Evolutionary conservation across 2,329 filamentous ascomycete genomes (phyloP), one percentile per base, ranked within the genome.

Genomic region (Calonectria pteridis): DNA sequence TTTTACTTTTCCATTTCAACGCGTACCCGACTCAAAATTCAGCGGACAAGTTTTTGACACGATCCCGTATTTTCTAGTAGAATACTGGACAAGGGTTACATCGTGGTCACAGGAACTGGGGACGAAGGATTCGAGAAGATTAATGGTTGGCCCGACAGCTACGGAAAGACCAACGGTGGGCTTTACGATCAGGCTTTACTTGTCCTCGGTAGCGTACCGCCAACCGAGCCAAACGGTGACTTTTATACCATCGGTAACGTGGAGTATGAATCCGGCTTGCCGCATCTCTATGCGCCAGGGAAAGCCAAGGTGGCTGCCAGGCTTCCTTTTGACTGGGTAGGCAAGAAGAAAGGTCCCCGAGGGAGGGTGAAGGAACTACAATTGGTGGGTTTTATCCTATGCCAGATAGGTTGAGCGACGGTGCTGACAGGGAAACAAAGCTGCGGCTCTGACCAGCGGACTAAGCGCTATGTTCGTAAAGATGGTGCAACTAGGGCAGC

Each of bases 341-440:
- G 33, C 18, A 43, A 6, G 13, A 0, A n/a, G 43, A 1, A 46
- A 46, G n/a, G 1, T 23, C 6, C 1, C 9, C 10, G 2, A 3
- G n/a, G n/a, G n/a, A n/a, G n/a, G n/a, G n/a, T n/a, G n/a, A n/a
- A 6, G 43, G 43, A 20, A 46, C 7, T 13, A 23, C 43, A 13
- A 23, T 46, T 20, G 43, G 43, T 46, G 23, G 6, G 43, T 11
- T 13, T 2, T 1, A 23, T 13, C 0, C n/a, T n/a, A 13, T 3
- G 13, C 11, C 0, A 6, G n/a, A 9, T 4, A 23, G 0, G n/a
- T 6, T 2, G 4, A 4, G 11, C 1, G 4, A 23, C 20, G 23
- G 5, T 10, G 43, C 43, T 46, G 23, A 46, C 43, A 13, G 11
- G 13, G 5, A 10, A 46, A 46, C n/a, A n/a, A 9, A 46, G 43